phyloP scores from a whole-genome alignment of 768 basidiomycete genomes.

The Suillus ampliporus region DNA sequence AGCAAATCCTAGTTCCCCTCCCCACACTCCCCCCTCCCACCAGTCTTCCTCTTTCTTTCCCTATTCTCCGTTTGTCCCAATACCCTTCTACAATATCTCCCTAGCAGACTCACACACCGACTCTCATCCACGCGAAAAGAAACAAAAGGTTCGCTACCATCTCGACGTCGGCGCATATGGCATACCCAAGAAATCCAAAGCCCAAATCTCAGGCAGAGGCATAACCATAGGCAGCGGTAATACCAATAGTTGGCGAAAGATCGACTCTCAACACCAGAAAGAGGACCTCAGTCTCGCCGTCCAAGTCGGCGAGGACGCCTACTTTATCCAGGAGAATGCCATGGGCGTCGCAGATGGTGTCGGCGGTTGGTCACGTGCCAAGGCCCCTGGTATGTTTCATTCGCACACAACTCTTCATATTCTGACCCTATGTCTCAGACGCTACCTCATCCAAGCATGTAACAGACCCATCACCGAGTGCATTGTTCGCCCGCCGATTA shows the following conservation, averaged over 20 bases:
- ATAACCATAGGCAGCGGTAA: constrained; percentile 12
- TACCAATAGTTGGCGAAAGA: constrained; percentile 32
- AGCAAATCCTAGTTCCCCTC: constrained; percentile 36
- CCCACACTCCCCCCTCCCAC: constrained; percentile 34
- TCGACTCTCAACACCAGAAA: constrained; percentile 30
- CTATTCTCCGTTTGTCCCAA: constrained; percentile 39
- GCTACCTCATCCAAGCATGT: constrained; percentile 34
- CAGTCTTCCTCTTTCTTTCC: constrained; percentile 43
- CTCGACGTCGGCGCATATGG: constrained; percentile 86
- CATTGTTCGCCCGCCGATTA: constrained; percentile 75
- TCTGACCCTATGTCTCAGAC: constrained; percentile 17
- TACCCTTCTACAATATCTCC: constrained; percentile 33
- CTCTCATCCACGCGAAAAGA: constrained; percentile 37
- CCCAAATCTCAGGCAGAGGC: constrained; percentile 34
- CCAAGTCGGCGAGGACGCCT: constrained; percentile 93
- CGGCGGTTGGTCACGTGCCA: constrained; percentile 79
- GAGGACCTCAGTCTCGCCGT: constrained; percentile 58
- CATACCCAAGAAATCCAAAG: constrained; percentile 64
- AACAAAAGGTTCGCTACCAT: constrained; percentile 46
- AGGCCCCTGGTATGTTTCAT: constrained; percentile 38
- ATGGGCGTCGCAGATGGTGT: constrained; percentile 97
- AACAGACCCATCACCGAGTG: constrained; percentile 47
- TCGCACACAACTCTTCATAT: background rate
- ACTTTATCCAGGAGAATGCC: constrained; percentile 80
- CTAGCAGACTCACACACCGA: constrained; percentile 29